These are phyloP conservation scores for Backusella sp. DNA, from an alignment of 192 early-diverging fungal genomes.

Conservation along the genomic window DNA sequence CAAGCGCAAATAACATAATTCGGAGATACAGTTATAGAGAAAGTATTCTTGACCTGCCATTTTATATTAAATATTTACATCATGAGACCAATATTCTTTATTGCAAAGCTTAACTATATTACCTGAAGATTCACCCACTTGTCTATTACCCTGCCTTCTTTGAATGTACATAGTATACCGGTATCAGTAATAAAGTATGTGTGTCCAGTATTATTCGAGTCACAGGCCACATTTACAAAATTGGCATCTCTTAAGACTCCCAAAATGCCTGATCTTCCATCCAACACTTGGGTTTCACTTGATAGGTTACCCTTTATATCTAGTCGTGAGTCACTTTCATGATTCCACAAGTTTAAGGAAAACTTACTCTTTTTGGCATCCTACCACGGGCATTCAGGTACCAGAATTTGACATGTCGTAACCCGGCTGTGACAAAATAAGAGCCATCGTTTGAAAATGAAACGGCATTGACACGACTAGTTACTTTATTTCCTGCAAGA, in stretches of 20 bases:
- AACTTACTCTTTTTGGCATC: slow-evolving; percentile 33
- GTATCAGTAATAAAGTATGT: slow-evolving; percentile 71
- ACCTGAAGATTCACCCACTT: slow-evolving; percentile 86
- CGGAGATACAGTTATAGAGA: slow-evolving; percentile 59
- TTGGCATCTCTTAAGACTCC: slow-evolving; percentile 65
- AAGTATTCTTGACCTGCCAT: slow-evolving; percentile 56
- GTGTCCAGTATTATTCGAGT: slow-evolving; percentile 32
- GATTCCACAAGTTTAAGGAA: neutral
- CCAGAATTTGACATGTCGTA: slow-evolving; percentile 83
- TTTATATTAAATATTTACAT: neutral
- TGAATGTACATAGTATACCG: slow-evolving; percentile 67
- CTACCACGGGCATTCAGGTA: slow-evolving; percentile 52
- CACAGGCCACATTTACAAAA: slow-evolving; percentile 69
- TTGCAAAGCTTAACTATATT: neutral
- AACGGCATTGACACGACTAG: slow-evolving; percentile 58
- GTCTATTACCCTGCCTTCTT: slow-evolving; percentile 60
- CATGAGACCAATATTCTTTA: neutral
- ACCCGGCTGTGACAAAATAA: slow-evolving; percentile 77
- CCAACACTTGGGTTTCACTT: slow-evolving; percentile 51
- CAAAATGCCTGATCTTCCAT: slow-evolving; percentile 68
- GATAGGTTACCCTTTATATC: slow-evolving; percentile 27
- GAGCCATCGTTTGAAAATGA: slow-evolving; percentile 61
- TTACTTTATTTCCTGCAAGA: slow-evolving; percentile 64
- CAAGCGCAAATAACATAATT: slow-evolving; percentile 69
- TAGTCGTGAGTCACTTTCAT: neutral